phyloP scores from a whole-genome alignment of 371 early-diverging fungal species.

The Saksenaea vasiformis region DNA sequence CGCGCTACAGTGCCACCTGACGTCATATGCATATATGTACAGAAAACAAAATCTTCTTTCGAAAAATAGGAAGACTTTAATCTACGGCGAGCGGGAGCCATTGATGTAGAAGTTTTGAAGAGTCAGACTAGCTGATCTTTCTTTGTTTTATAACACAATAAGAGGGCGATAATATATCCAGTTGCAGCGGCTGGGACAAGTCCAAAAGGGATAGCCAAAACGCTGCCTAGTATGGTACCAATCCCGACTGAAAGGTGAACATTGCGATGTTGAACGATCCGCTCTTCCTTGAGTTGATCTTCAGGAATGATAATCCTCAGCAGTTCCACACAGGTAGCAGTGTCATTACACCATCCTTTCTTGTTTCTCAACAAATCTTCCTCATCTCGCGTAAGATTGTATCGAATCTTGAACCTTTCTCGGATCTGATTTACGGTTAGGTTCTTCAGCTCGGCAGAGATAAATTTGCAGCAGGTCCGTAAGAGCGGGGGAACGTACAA shows the following conservation, averaged over 20 bases:
- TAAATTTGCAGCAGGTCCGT: not conserved
- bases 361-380: not conserved
- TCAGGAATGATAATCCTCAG: not conserved
- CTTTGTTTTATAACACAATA: not conserved
- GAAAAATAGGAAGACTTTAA: no score
- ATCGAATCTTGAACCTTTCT: not conserved
- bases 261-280: not conserved
- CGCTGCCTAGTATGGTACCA: not conserved
- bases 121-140: no score
- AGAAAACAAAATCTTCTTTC: no score
- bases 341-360: not conserved
- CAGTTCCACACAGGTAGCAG: not conserved
- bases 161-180: not conserved
- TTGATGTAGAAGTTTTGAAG: no score
- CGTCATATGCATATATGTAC: no score
- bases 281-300: not conserved
- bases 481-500: not conserved
- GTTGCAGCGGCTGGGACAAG: not conserved
- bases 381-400: not conserved
- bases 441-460: not conserved
- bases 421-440: not conserved
- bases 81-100: no score
- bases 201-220: not conserved
- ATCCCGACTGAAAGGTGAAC: not conserved
- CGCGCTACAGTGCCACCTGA: no score